Base-by-base conservation (phyloP, 2,329 filamentous ascomycete genomes). In the Apiospora kogelbergensis region DNA sequence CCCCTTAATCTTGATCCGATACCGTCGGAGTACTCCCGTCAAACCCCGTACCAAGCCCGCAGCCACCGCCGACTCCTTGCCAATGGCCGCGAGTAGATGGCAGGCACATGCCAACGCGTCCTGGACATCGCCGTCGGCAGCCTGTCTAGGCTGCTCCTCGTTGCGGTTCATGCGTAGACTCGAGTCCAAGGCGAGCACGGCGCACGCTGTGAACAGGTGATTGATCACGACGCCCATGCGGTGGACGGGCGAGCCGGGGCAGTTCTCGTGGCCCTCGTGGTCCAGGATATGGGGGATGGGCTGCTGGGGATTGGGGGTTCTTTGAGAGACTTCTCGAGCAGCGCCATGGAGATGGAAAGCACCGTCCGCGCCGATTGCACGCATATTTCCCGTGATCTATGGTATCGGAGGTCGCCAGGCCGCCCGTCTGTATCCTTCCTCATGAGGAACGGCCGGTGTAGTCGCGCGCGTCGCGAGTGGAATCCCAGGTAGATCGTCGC, bases 391-490 rank as follows among this genome's bases (percentile, higher is more conserved):
- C 73, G 70, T 22, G 72, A 75, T 1, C 68, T 64, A 4, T 68
- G 68, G 17, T 73, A 71, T 17, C 42, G 67, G 20, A 68, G 60
- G 17, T 75, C 70, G 0, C 69, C 24, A 0, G 65, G 68, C 1
- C 26, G 64, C 15, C 64, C 64, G 24, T 66, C 20, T 17, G 42
- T 22, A 15, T 66, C 64, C n/a, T 73, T 68, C 17, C 70, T 69
- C 17, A 76, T 69, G 3, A 77, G 69, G 57, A 78, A 78, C 1
- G 76, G 76, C 2, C 76, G 72, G 20, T 76, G 74, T 1, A 78
- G 60, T 6, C 74, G 72, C 0, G 76, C 76, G 13, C 75, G 72
- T 15, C 76, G 70, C 1, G 74, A 72, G 33, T 77, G 70, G 24
- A 74, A 73, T 30, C 72, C 71, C 1, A 78, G 63, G 0, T 73